Percentiles rank a stretch among this genome's conserved stretches.
Conservation (phyloP, 164 flowering plant species). For the Aristolochia californica region DNA sequence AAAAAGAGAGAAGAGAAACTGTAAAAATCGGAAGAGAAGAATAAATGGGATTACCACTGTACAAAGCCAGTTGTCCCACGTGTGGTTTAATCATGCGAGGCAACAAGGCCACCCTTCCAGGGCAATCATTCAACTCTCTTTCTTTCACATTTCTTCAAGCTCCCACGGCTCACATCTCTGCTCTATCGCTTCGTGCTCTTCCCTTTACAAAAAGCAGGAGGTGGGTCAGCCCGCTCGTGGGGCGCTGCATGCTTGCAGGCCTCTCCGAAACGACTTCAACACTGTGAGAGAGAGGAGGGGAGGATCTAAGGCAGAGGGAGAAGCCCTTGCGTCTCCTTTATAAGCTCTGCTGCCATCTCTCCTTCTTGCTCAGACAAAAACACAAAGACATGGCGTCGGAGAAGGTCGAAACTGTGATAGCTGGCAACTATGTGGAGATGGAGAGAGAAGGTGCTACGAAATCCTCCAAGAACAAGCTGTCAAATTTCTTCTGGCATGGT, state of each 20-base stretch:
- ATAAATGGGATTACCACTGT: not conserved
- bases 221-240: slow-evolving; percentile 25
- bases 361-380: not conserved
- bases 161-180: not conserved
- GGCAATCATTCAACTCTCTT: slow-evolving; percentile 21
- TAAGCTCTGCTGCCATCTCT: not conserved
- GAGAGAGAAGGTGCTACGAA: slow-evolving; percentile 13
- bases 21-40: not conserved
- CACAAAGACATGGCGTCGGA: slow-evolving; percentile 20
- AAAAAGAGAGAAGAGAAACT: no score
- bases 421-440: slow-evolving; percentile 28
- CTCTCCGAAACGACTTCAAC: slow-evolving; percentile 2
- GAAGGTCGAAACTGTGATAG: slow-evolving; percentile 25
- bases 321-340: not conserved
- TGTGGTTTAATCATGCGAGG: slow-evolving; percentile 19
- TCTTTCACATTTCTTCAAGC: not conserved
- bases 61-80: slow-evolving; percentile 15
- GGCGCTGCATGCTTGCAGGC: slow-evolving; percentile 10
- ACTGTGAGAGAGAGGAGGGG: not conserved
- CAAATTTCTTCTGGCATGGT: slow-evolving; percentile 50
- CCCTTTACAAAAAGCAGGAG: not conserved
- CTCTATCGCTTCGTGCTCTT: not conserved
- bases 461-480: slow-evolving; percentile 8
- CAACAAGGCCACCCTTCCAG: slow-evolving; percentile 10
- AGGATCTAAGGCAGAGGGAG: not conserved